A percentile compares a stretch with the other conserved stretches of the same genome.
Evolutionary conservation across 257 asterid genomes (phyloP).

Genomic region (Primulina eburnea): DNA sequence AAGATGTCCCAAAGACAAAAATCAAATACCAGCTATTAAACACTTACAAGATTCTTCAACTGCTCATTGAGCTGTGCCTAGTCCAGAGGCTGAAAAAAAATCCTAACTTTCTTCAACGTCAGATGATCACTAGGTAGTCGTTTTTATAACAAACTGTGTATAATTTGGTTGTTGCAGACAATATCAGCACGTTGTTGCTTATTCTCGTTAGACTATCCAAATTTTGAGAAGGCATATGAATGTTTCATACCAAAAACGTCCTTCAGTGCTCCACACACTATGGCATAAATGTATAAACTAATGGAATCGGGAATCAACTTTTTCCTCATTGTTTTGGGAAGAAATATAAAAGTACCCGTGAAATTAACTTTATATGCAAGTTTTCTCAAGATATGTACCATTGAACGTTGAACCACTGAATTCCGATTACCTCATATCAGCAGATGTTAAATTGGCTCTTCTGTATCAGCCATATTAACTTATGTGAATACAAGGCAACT

Average conservation of each 20-base stretch:
- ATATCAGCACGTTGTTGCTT: neutral
- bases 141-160: neutral
- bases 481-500: slow-evolving; percentile 32
- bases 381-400: slow-evolving; percentile 91
- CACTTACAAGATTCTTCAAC: neutral
- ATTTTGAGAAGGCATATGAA: neutral
- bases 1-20: neutral
- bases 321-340: neutral
- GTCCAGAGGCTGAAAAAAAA: neutral
- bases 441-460: slow-evolving; percentile 96
- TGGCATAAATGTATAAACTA: neutral
- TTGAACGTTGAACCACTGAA: slow-evolving; percentile 92
- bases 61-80: neutral
- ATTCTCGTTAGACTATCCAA: neutral
- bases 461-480: slow-evolving; percentile 56
- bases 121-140: neutral
- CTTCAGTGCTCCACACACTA: neutral
- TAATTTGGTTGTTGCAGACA: neutral
- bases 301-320: neutral
- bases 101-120: neutral
- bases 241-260: neutral
- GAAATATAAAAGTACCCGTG: slow-evolving; percentile 44
- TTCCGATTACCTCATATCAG: slow-evolving; percentile 97
- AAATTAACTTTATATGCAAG: slow-evolving; percentile 88
- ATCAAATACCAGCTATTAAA: neutral